A percentile compares a stretch with the other conserved stretches of the same genome.
These are phyloP conservation scores for Exophiala viscosa DNA, from an alignment of 2,329 filamentous ascomycete species.

Conservation along the genomic window DNA sequence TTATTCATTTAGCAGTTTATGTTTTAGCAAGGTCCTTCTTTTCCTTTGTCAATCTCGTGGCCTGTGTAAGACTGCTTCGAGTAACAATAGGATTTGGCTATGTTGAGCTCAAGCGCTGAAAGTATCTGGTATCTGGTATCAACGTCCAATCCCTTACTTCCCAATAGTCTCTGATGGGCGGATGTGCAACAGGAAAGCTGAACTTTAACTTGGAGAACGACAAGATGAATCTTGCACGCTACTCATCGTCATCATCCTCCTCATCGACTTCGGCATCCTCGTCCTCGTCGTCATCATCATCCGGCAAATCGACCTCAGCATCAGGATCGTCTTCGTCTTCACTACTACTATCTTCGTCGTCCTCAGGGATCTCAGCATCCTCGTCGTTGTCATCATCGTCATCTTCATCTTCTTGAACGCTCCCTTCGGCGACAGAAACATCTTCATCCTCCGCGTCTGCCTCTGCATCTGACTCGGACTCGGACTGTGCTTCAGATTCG, in stretches of 20 bases:
- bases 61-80: too few species aligned
- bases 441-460: conserved; percentile 6
- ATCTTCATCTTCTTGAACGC: conserved; percentile 14
- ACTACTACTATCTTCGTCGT: conserved; percentile 6
- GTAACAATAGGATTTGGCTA: too few species aligned
- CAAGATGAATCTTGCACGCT: conserved; percentile 3
- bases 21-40: too few species aligned
- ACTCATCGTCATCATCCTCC: conserved; percentile 12
- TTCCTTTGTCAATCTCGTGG: too few species aligned
- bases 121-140: too few species aligned
- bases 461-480: background rate
- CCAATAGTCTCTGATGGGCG: too few species aligned
- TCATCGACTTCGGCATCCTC: conserved; percentile 10
- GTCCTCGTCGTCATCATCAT: conserved; percentile 14
- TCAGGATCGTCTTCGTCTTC: conserved; percentile 15
- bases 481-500: conserved; percentile 2
- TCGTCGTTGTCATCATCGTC: conserved; percentile 7
- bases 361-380: conserved; percentile 8
- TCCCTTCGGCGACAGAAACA: conserved; percentile 7
- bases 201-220: too few species aligned
- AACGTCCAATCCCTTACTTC: too few species aligned
- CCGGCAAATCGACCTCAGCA: conserved; percentile 4
- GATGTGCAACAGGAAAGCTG: too few species aligned
- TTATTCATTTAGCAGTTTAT: too few species aligned
- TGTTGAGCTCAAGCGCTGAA: too few species aligned